These are phyloP conservation scores for Aspergillus carlsbadensis DNA, from an alignment of 495 filamentous ascomycete genomes.

Conservation along the genomic window DNA sequence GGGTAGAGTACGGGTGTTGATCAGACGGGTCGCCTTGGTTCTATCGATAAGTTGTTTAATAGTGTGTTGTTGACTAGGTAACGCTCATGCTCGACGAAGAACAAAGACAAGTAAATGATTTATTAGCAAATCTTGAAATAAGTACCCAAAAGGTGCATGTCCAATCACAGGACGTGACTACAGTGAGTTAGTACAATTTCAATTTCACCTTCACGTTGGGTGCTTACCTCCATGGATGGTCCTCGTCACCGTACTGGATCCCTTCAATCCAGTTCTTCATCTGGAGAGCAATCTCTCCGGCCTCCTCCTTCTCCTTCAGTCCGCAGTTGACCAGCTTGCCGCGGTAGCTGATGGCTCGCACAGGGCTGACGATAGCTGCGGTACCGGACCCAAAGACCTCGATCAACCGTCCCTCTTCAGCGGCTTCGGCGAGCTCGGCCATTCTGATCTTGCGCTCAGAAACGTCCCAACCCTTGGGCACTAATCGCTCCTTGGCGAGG, in stretches of 20 bases:
- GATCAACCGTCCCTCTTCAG: conserved; percentile 78
- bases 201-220: neutral
- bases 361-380: conserved; percentile 71
- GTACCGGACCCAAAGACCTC: conserved; percentile 95
- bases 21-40: too few relatives aligned
- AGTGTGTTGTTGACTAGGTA: neutral
- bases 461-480: conserved; percentile 83
- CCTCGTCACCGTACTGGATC: conserved; percentile 91
- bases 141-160: neutral
- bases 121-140: neutral
- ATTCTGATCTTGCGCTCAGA: conserved; percentile 89
- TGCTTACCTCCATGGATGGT: conserved; percentile 75
- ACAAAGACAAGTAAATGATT: neutral
- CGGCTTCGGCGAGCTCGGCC: conserved; percentile 73
- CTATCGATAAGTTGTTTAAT: neutral
- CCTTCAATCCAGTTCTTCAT: conserved; percentile 97
- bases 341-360: conserved; percentile 82
- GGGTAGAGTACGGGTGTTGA: too few relatives aligned
- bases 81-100: neutral
- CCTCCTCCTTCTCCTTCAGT: conserved; percentile 73
- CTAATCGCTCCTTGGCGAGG: conserved; percentile 79
- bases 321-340: conserved; percentile 77
- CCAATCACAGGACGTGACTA: conserved; percentile 31
- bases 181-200: conserved; percentile 18
- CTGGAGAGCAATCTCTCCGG: conserved; percentile 74